A percentile compares a stretch with the other conserved stretches of the same genome.
Evolutionary conservation across 2,329 filamentous ascomycete genomes (phyloP).

Genomic region (Microsporum ferrugineum): DNA sequence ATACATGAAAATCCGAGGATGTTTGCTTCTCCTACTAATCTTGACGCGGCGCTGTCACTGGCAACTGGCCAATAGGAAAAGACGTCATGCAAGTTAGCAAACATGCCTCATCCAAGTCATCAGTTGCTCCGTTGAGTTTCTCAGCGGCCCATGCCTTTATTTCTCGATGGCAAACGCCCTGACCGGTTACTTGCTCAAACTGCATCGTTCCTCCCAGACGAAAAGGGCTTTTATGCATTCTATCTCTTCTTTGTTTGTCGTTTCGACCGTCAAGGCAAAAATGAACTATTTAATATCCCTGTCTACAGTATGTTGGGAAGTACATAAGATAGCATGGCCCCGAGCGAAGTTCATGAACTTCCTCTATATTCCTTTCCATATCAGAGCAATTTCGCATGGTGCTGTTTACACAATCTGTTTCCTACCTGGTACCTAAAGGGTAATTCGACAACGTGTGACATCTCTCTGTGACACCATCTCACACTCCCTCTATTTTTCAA

Average conservation of each 20-base stretch:
- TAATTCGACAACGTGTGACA: conserved; percentile 2
- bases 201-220: not conserved
- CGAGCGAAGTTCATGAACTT: not conserved
- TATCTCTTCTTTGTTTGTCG: conserved; percentile 1
- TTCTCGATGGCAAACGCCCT: conserved; percentile 4
- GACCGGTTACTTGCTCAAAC: conserved; percentile 3
- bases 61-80: not conserved
- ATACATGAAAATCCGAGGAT: not conserved
- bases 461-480: conserved; percentile 1
- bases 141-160: not conserved
- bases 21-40: not conserved
- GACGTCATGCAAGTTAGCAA: not conserved
- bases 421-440: not conserved
- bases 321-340: not conserved
- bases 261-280: not conserved
- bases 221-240: not conserved
- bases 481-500: not conserved
- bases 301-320: not conserved
- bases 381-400: too few relatives aligned
- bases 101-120: not conserved
- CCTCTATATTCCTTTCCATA: not conserved
- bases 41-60: not conserved
- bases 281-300: not conserved
- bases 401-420: not conserved
- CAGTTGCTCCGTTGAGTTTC: not conserved